phyloP scores from a whole-genome alignment of 1,139 yeast genomes.

The Zygosaccharomyces pseudobailii region DNA sequence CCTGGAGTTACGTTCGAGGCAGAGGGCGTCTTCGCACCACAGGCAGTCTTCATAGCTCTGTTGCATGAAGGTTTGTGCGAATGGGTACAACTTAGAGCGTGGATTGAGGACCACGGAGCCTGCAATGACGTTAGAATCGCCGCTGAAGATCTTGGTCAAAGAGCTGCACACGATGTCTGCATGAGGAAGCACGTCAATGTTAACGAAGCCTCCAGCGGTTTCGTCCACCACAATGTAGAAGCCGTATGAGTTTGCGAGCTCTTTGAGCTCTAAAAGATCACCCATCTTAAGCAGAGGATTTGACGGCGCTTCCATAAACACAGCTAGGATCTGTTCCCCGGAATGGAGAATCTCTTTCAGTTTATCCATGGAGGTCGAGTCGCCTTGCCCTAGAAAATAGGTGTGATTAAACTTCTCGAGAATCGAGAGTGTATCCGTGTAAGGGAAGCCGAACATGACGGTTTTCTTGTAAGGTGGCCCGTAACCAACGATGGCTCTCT shows the following conservation, averaged over 20 bases:
- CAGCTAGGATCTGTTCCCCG: conserved; percentile 61
- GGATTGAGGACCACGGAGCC: conserved; percentile 84
- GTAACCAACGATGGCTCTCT: conserved; percentile 20
- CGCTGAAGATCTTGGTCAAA: conserved; percentile 86
- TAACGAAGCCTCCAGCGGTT: conserved; percentile 86
- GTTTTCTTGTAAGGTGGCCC: conserved; percentile 50
- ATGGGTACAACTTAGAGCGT: conserved; percentile 46
- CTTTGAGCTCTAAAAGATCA: conserved; percentile 56
- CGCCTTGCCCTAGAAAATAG: conserved; percentile 80
- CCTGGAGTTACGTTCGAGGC: conserved; percentile 86
- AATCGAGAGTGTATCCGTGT: conserved; percentile 85
- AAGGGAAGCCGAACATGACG: conserved; percentile 92
- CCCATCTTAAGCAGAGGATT: conserved; percentile 87
- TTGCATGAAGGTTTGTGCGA: conserved; percentile 50
- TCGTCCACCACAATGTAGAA: conserved; percentile 88
- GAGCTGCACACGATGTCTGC: conserved; percentile 86
- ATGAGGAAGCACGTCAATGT: conserved; percentile 73
- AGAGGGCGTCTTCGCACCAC: conserved; percentile 94
- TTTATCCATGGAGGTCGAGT: conserved; percentile 61
- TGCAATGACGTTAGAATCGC: conserved; percentile 94
- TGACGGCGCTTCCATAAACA: conserved; percentile 91
- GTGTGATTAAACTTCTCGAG: conserved; percentile 86
- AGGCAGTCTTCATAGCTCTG: conserved; percentile 61
- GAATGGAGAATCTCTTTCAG: conserved; percentile 55
- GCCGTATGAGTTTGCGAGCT: conserved; percentile 60